Percentiles rank a stretch among this genome's conserved stretches.
phyloP scores from a whole-genome alignment of 768 basidiomycete genomes.

The Tubosaeta brunneosetosa region DNA sequence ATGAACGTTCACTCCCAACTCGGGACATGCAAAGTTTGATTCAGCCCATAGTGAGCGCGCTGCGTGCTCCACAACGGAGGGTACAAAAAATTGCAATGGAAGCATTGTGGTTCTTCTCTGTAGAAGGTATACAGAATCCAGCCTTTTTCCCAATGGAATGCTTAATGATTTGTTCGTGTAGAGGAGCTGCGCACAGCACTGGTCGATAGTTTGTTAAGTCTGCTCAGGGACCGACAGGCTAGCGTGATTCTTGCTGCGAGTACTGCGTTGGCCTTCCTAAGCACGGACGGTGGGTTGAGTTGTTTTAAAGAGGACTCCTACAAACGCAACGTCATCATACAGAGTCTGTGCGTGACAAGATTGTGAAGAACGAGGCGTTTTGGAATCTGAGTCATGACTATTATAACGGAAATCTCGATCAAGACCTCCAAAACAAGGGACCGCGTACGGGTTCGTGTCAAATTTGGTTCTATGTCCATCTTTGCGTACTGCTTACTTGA shows the following conservation, averaged over 20 bases:
- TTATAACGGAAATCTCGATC: conserved; percentile 13
- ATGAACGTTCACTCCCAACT: background rate
- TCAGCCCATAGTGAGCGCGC: conserved; percentile 9
- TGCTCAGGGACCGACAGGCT: conserved; percentile 18
- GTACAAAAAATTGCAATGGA: conserved; percentile 17
- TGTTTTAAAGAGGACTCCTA: background rate
- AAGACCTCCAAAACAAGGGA: conserved; percentile 10
- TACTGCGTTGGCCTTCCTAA: conserved; percentile 9
- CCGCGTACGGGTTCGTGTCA: conserved; percentile 10
- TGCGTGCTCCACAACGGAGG: conserved; percentile 12
- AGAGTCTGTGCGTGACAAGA: conserved; percentile 17
- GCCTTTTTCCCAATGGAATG: background rate
- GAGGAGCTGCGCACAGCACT: conserved; percentile 10
- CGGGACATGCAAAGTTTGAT: conserved; percentile 8
- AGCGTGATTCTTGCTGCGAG: conserved; percentile 15
- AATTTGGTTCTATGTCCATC: too few species aligned
- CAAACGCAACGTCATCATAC: background rate
- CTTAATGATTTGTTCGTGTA: background rate
- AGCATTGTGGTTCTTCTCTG: conserved; percentile 10
- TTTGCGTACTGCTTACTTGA: background rate
- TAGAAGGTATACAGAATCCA: conserved; percentile 5
- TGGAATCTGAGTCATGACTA: conserved; percentile 19
- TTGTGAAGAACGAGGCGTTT: conserved; percentile 11
- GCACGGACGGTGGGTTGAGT: conserved; percentile 12
- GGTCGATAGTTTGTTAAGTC: conserved; percentile 5